Evolutionary conservation across 1,139 yeast species (phyloP).

Genomic region (Nadsonia commutata): DNA sequence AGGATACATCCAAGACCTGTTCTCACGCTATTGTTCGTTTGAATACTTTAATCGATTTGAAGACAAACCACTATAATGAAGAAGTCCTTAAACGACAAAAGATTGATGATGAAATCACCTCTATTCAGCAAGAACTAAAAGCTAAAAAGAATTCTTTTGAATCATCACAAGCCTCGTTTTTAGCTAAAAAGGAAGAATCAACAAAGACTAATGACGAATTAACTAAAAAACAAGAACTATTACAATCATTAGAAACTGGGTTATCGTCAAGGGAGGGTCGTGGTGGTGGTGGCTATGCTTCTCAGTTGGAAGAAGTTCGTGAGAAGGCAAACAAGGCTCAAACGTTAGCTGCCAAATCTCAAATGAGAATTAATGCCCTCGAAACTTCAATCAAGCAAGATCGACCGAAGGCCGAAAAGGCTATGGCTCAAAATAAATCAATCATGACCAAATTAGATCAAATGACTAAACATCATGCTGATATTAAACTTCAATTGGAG

Average conservation of each 20-base stretch:
- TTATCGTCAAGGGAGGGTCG: conserved; percentile 71
- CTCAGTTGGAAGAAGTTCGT: conserved; percentile 57
- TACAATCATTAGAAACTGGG: conserved; percentile 80
- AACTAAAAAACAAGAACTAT: conserved; percentile 57
- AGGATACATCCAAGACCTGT: conserved; percentile 39
- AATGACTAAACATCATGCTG: conserved; percentile 28
- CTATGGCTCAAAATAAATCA: conserved; percentile 37
- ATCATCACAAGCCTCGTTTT: not conserved
- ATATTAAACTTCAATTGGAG: conserved; percentile 32
- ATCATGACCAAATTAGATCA: conserved; percentile 31
- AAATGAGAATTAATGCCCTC: conserved; percentile 45
- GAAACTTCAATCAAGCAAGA: conserved; percentile 38
- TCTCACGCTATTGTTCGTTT: conserved; percentile 58
- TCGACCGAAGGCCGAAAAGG: conserved; percentile 37
- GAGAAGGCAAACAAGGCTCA: conserved; percentile 39
- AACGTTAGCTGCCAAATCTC: conserved; percentile 45
- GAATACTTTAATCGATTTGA: conserved; percentile 46
- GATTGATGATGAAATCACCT: conserved; percentile 6
- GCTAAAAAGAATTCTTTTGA: conserved; percentile 3
- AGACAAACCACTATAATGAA: conserved; percentile 38
- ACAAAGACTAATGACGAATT: conserved; percentile 33
- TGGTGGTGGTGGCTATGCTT: conserved; percentile 58
- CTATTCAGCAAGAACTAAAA: conserved; percentile 2
- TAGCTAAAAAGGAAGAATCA: conserved; percentile 23
- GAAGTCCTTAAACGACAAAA: conserved; percentile 23